A percentile compares a stretch with the other conserved stretches of the same genome.
Evolutionary conservation across 768 basidiomycete species (phyloP).

Genomic region (Russula dissimulans): DNA sequence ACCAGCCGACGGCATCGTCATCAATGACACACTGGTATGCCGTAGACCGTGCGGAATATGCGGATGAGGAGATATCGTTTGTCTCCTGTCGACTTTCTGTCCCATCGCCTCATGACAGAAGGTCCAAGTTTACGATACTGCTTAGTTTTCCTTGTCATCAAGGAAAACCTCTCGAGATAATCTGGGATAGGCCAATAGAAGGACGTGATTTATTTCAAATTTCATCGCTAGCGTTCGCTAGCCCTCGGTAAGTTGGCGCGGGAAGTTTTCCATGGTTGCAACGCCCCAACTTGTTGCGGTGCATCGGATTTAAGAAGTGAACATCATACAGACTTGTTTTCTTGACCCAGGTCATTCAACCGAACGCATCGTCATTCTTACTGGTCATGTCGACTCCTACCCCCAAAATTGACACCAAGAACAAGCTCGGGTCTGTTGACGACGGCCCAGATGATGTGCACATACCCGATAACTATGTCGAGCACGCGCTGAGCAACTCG

Average conservation of each 20-base stretch:
- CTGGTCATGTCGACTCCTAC: neutral
- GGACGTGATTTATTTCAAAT: no score
- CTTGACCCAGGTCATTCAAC: no score
- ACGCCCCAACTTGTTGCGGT: neutral
- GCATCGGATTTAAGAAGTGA: neutral
- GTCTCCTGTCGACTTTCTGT: neutral
- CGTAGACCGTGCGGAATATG: neutral
- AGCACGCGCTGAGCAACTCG: slow-evolving; percentile 24
- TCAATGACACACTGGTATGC: neutral
- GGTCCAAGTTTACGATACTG: neutral
- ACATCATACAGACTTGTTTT: no score
- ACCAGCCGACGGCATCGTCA: neutral
- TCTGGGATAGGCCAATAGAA: no score
- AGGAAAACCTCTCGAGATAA: no score
- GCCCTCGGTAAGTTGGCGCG: no score
- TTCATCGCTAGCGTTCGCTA: no score
- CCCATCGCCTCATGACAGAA: neutral
- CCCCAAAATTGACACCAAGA: neutral
- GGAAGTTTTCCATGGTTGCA: neutral
- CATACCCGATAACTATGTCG: slow-evolving; percentile 50
- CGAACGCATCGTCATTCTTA: neutral
- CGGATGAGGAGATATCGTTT: no score
- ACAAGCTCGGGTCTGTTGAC: neutral
- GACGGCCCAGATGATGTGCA: slow-evolving; percentile 26
- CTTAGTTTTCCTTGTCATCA: neutral